Evolutionary conservation across 2,329 filamentous ascomycete species (phyloP).

Genomic region (Venturia nashicola): DNA sequence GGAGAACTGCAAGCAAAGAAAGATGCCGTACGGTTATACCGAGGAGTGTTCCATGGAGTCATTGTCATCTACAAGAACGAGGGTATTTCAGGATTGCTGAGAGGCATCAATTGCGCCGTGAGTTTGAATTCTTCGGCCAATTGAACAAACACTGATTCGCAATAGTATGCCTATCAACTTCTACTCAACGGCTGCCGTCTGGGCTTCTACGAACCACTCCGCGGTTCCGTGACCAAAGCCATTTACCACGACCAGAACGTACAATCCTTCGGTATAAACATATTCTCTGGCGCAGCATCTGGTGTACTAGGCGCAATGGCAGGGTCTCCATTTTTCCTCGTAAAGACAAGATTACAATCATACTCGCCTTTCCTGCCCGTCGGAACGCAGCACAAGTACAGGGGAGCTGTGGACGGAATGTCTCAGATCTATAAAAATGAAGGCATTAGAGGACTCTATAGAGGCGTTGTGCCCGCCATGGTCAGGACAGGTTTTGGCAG

Average conservation of each 20-base stretch:
- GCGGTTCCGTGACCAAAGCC: conserved; percentile 54
- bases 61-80: conserved; percentile 85
- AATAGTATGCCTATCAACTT: conserved; percentile 83
- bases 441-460: conserved; percentile 71
- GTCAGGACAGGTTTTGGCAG: conserved; percentile 91
- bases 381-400: conserved; percentile 91
- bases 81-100: conserved; percentile 71
- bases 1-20: conserved; percentile 84
- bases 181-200: conserved; percentile 92
- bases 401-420: conserved; percentile 73
- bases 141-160: neutral
- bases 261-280: conserved; percentile 82
- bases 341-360: conserved; percentile 92
- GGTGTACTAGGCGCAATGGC: conserved; percentile 87
- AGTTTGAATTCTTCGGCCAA: conserved; percentile 11
- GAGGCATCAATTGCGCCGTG: conserved; percentile 76
- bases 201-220: conserved; percentile 94
- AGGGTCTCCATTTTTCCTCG: conserved; percentile 91
- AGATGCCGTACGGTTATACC: conserved; percentile 78
- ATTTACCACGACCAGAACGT: conserved; percentile 60
- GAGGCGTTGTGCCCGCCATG: conserved; percentile 87
- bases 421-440: conserved; percentile 65
- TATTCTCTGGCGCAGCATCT: conserved; percentile 80
- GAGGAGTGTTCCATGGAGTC: conserved; percentile 82
- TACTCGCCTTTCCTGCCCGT: conserved; percentile 87